Base-by-base conservation (phyloP, 345 rosid genomes). In the Tarenaya hassleriana region DNA sequence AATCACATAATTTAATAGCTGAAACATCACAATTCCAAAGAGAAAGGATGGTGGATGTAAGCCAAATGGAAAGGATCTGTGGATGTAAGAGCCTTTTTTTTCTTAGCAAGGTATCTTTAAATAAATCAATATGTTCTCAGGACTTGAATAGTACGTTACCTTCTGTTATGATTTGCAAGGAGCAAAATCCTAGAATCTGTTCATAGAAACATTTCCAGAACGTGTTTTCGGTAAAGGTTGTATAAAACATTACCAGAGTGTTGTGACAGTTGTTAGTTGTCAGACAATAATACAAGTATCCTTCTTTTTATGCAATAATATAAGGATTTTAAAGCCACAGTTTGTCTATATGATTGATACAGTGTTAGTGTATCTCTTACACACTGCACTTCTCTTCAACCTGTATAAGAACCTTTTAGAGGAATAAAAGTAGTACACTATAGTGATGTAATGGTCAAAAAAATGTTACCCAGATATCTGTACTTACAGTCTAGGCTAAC, bases 91-190 rank as follows among this genome's bases (percentile, higher is more conserved):
- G n/a, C n/a, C n/a, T n/a, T n/a, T n/a, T n/a, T 32, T 10, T 16
- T 16, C 24, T 31, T 5, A 27, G 54, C 29, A 49, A 33, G 13
- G 54, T 8, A 13, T 15, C 55, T 50, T 41, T 17, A 13, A 49
- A 50, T 11, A n/a, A 17, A 11, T 17, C 3, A 35, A n/a, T 7
- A 14, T 34, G 16, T 51, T 51, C 12, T n/a, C 35, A 5, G 7
- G 12, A 50, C 55, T 50, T 34, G 42, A 16, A 17, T n/a, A 50
- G 10, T 17, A 50, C 15, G 40, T 41, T 34, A 34, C 35, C 34
- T 32, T 50, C 55, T 17, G 19, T 8, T 0, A 8, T 10, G 34
- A 50, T 29, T 17, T 34, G 15, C 16, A 50, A 41, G 7, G 41
- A 18, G 32, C 21, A 50, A 16, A 50, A 12, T 17, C 1, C 16